Conservation (phyloP, 2,329 filamentous ascomycete species). For the Scytalidium lignicola region DNA sequence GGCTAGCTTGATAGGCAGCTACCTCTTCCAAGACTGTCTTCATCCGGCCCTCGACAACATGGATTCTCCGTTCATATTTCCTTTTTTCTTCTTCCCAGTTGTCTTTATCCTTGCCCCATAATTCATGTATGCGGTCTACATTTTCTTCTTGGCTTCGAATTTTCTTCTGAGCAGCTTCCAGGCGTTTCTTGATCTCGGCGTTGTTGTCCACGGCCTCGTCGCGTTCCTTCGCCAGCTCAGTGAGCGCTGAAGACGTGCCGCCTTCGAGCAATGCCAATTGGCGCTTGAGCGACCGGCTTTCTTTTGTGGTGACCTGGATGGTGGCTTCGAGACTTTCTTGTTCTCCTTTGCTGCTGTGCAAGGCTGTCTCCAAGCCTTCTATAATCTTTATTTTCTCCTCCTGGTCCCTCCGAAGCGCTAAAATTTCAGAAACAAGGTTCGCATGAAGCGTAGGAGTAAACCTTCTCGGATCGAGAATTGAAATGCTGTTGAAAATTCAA, state of each 20-base stretch:
- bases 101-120: conserved; percentile 82
- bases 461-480: conserved; percentile 77
- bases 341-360: conserved; percentile 69
- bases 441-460: conserved; percentile 96
- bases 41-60: conserved; percentile 83
- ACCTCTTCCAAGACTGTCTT: conserved; percentile 84
- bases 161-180: conserved; percentile 75
- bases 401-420: conserved; percentile 79
- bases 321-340: conserved; percentile 64
- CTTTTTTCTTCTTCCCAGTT: conserved; percentile 80
- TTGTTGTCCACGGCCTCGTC: conserved; percentile 74
- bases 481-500: conserved; percentile 31
- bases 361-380: conserved; percentile 70
- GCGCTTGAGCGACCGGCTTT: conserved; percentile 74
- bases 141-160: conserved; percentile 78
- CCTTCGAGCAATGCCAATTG: conserved; percentile 84
- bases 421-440: conserved; percentile 89
- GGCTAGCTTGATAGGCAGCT: conserved; percentile 58
- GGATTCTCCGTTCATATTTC: conserved; percentile 75
- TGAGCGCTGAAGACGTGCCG: conserved; percentile 78
- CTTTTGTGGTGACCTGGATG: conserved; percentile 61
- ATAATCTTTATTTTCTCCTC: conserved; percentile 86
- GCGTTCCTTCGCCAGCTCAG: conserved; percentile 77
- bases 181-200: conserved; percentile 66
- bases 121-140: conserved; percentile 66